Conservation (phyloP, 345 rosid species). For the Dipteronia sinensis region DNA sequence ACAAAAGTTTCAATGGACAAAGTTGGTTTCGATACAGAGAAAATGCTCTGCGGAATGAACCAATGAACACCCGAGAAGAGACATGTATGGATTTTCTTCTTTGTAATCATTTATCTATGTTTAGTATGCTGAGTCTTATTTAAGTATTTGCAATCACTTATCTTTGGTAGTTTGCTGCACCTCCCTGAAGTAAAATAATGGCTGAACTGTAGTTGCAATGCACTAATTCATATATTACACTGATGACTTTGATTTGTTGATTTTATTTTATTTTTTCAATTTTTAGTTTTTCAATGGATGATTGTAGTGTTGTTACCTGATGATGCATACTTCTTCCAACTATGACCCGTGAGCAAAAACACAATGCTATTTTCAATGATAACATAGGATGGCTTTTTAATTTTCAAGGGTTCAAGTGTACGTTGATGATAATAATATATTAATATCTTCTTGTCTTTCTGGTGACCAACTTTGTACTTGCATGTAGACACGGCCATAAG, state of each 20-base stretch:
- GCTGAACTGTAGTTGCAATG: neutral
- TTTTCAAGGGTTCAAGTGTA: neutral
- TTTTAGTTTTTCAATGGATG: slow-evolving; percentile 5
- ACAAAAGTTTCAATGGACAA: slow-evolving; percentile 91
- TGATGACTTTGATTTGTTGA: neutral
- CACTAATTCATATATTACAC: neutral
- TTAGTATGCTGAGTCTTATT: slow-evolving; percentile 8
- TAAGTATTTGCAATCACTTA: neutral
- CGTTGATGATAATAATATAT: neutral
- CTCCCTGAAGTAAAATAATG: slow-evolving; percentile 6
- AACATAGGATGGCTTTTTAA: neutral
- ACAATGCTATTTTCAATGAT: neutral
- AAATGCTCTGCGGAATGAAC: slow-evolving; percentile 78
- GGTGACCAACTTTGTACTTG: slow-evolving; percentile 18
- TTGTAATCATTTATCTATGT: neutral
- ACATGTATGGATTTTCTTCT: slow-evolving; percentile 54
- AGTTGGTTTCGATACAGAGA: slow-evolving; percentile 98
- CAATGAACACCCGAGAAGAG: slow-evolving; percentile 86
- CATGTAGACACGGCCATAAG: slow-evolving; percentile 73
- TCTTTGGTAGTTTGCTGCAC: neutral
- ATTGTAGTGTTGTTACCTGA: neutral
- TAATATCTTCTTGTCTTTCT: neutral
- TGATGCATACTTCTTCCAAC: neutral
- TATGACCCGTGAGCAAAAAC: neutral
- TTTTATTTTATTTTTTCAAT: neutral